Conservation (phyloP, 768 basidiomycete species). For the Amanita rubescens region DNA sequence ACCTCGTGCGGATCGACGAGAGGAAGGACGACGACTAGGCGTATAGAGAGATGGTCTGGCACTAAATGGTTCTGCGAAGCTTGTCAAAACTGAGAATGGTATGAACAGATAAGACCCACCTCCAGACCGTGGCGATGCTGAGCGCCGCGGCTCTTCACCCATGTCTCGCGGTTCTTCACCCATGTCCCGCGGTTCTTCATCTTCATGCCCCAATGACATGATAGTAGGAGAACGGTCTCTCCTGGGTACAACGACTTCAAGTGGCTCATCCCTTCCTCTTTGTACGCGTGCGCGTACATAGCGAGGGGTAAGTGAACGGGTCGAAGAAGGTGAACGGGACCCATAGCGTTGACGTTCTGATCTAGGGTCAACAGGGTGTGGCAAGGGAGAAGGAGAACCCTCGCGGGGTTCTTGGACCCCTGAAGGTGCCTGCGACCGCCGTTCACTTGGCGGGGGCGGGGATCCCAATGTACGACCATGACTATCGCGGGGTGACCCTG, state of each 20-base stretch:
- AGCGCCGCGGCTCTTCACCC: not conserved
- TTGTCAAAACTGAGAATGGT: not conserved
- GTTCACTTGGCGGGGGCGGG: not conserved
- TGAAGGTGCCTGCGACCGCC: not conserved
- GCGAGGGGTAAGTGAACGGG: conserved; percentile 3
- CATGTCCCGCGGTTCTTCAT: not conserved
- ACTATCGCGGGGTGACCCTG: not conserved
- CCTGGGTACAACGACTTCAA: conserved; percentile 11
- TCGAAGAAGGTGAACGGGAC: conserved; percentile 15
- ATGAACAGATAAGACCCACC: not conserved
- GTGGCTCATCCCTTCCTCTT: conserved; percentile 4
- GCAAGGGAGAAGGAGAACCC: conserved; percentile 1
- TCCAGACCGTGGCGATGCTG: not conserved
- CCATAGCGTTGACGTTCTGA: conserved; percentile 8
- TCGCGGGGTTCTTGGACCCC: not conserved
- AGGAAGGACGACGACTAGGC: not conserved
- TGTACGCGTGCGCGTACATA: conserved; percentile 3
- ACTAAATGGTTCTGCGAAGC: conserved; percentile 2
- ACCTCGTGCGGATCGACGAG: not conserved
- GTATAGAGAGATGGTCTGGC: conserved; percentile 3
- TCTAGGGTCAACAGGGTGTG: conserved; percentile 7
- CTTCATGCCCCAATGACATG: conserved; percentile 2
- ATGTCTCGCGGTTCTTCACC: conserved; percentile 1
- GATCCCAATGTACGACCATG: not conserved
- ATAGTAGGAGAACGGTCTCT: conserved; percentile 8